A percentile compares a stretch with the other conserved stretches of the same genome.
Evolutionary conservation across 202 grass and related monocot species (phyloP).

Genomic region (Digitaria exilis): DNA sequence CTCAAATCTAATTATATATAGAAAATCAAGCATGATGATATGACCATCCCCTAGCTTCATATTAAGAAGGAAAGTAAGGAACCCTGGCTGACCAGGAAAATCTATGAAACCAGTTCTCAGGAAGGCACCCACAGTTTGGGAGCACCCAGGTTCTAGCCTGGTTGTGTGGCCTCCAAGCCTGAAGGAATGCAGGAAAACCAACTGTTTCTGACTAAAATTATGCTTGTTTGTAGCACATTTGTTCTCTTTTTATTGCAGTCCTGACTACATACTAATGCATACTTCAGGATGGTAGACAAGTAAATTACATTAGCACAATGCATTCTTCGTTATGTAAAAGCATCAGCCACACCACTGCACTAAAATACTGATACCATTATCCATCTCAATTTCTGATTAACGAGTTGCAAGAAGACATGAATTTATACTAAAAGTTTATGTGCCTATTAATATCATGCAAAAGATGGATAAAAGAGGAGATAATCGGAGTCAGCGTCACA

Average conservation of each 20-base stretch:
- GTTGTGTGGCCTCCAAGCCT: background rate
- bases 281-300: background rate
- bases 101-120: background rate
- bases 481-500: slow-evolving; percentile 38
- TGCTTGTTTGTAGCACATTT: background rate
- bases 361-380: background rate
- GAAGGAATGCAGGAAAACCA: slow-evolving; percentile 19
- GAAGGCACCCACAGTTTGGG: background rate
- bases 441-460: slow-evolving; percentile 3
- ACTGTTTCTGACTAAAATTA: background rate
- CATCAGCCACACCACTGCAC: background rate
- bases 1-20: background rate
- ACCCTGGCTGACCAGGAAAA: background rate
- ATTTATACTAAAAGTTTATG: background rate
- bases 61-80: background rate
- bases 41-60: background rate
- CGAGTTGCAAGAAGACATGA: background rate
- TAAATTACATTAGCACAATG: background rate
- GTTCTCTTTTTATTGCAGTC: background rate
- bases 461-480: slow-evolving; percentile 12
- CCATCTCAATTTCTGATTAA: background rate
- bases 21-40: background rate
- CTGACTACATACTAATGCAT: background rate
- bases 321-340: slow-evolving; percentile 15
- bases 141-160: background rate